phyloP scores from a whole-genome alignment of 2,329 filamentous ascomycete species.

The Penicillium expansum region DNA sequence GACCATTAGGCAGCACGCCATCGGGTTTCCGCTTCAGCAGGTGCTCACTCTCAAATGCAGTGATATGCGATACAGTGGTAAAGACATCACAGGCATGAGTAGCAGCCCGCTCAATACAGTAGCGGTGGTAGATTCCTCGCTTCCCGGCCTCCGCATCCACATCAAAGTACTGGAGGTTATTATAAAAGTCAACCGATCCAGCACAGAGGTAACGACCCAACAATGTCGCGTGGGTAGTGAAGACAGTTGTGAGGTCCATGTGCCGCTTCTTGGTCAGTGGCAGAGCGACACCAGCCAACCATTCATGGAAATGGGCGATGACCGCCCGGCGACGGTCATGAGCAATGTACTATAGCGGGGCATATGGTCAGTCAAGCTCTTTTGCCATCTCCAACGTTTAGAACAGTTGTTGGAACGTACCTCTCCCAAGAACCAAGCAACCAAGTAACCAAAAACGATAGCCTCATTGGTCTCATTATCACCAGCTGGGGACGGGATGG shows the following conservation, averaged over 20 bases:
- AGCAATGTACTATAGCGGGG: constrained; percentile 69
- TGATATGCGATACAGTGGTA: constrained; percentile 98
- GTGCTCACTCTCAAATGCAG: constrained; percentile 96
- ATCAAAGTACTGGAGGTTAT: constrained; percentile 95
- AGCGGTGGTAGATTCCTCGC: constrained; percentile 96
- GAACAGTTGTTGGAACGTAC: constrained; percentile 52
- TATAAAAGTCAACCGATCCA: constrained; percentile 98
- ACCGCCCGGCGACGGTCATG: constrained; percentile 90
- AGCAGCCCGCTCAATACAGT: constrained; percentile 94
- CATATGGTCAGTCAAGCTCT: constrained; percentile 7
- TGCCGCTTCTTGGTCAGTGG: constrained; percentile 89
- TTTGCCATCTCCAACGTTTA: not conserved
- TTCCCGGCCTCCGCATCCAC: constrained; percentile 96
- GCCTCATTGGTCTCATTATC: constrained; percentile 97
- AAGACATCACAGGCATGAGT: constrained; percentile 94
- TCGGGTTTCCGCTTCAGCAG: constrained; percentile 96
- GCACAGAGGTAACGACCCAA: constrained; percentile 95
- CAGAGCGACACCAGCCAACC: constrained; percentile 90
- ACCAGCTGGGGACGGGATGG: constrained; percentile 86
- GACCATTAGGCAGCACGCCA: constrained; percentile 89
- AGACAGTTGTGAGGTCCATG: constrained; percentile 96
- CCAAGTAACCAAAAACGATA: constrained; percentile 94
- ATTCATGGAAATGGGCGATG: constrained; percentile 98
- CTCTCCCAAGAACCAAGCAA: constrained; percentile 98
- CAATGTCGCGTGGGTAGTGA: constrained; percentile 95